Conservation (phyloP, 2,329 filamentous ascomycete genomes). For the Fusarium mangiferae region DNA sequence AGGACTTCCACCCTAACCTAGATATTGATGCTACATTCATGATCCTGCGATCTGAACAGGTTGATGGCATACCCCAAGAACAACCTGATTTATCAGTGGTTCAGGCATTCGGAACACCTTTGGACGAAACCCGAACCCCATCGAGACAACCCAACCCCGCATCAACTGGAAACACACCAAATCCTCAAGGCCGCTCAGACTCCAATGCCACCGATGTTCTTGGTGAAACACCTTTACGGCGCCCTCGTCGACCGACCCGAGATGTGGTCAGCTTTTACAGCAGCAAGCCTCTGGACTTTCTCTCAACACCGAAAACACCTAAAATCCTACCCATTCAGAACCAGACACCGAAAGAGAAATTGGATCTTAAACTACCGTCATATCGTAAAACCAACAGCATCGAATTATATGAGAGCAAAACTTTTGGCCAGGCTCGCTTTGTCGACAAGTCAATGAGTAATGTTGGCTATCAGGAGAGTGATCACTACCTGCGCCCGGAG, state of each 20-base stretch:
- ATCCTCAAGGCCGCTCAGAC: slow-evolving; percentile 48
- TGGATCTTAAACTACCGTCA: slow-evolving; percentile 80
- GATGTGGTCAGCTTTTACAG: slow-evolving; percentile 66
- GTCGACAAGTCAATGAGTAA: slow-evolving; percentile 97
- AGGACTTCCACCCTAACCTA: slow-evolving; percentile 95
- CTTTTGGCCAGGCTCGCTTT: slow-evolving; percentile 85
- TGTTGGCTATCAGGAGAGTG: slow-evolving; percentile 94
- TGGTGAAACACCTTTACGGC: slow-evolving; percentile 49
- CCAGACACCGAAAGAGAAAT: slow-evolving; percentile 81
- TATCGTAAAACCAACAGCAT: slow-evolving; percentile 85
- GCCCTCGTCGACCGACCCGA: slow-evolving; percentile 58
- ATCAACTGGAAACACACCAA: slow-evolving; percentile 56
- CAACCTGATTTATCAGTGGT: slow-evolving; percentile 51
- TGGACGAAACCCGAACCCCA: slow-evolving; percentile 58
- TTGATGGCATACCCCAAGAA: slow-evolving; percentile 74
- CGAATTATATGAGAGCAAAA: slow-evolving; percentile 83
- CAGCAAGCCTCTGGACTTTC: slow-evolving; percentile 57
- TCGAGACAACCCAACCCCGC: slow-evolving; percentile 57
- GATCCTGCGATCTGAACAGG: slow-evolving; percentile 83
- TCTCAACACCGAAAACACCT: slow-evolving; percentile 63
- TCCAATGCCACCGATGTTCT: slow-evolving; percentile 47
- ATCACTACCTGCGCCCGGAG: slow-evolving; percentile 84
- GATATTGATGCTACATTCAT: slow-evolving; percentile 86
- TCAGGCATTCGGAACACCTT: slow-evolving; percentile 44
- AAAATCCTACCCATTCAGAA: slow-evolving; percentile 81